Percentiles rank a stretch among this genome's conserved stretches.
These are phyloP conservation scores for Diplogelasinospora grovesii DNA, from an alignment of 495 filamentous ascomycete species.

Conservation along the genomic window DNA sequence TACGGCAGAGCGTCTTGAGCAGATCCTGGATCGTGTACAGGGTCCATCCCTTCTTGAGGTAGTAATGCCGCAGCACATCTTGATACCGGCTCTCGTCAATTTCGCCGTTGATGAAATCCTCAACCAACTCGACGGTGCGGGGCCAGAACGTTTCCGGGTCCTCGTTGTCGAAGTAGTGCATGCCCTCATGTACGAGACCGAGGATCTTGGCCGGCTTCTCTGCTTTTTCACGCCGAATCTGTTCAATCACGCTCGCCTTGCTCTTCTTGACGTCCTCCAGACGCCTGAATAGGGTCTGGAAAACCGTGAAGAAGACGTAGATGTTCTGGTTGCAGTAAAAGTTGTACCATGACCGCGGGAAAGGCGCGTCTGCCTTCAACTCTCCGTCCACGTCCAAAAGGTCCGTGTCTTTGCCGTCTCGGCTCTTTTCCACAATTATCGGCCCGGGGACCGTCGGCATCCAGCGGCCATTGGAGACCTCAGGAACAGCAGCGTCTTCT, in stretches of 20 bases:
- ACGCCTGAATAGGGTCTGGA: conserved; percentile 80
- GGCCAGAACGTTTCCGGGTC: conserved; percentile 44
- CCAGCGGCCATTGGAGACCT: conserved; percentile 52
- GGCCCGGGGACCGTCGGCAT: conserved; percentile 41
- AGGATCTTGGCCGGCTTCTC: conserved; percentile 76
- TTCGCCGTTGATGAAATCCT: conserved; percentile 78
- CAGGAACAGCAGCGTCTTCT: conserved; percentile 39
- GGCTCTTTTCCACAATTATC: conserved; percentile 35
- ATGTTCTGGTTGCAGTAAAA: conserved; percentile 86
- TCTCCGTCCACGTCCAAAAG: conserved; percentile 49
- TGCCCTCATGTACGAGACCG: conserved; percentile 53
- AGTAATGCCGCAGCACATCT: conserved; percentile 81
- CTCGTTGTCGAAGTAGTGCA: conserved; percentile 40
- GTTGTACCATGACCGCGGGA: conserved; percentile 69
- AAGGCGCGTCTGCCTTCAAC: conserved; percentile 71
- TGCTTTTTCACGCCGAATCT: conserved; percentile 59
- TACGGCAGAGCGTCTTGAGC: conserved; percentile 66
- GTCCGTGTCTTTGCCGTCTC: conserved; percentile 28
- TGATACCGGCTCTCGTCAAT: conserved; percentile 76
- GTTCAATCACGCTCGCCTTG: conserved; percentile 62
- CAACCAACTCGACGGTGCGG: conserved; percentile 58
- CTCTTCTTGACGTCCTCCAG: conserved; percentile 73
- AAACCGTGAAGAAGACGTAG: conserved; percentile 87
- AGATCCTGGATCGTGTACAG: conserved; percentile 86
- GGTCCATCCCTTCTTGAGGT: conserved; percentile 81